phyloP scores from a whole-genome alignment of 2,329 filamentous ascomycete species.

The Calonectria ilicicola region DNA sequence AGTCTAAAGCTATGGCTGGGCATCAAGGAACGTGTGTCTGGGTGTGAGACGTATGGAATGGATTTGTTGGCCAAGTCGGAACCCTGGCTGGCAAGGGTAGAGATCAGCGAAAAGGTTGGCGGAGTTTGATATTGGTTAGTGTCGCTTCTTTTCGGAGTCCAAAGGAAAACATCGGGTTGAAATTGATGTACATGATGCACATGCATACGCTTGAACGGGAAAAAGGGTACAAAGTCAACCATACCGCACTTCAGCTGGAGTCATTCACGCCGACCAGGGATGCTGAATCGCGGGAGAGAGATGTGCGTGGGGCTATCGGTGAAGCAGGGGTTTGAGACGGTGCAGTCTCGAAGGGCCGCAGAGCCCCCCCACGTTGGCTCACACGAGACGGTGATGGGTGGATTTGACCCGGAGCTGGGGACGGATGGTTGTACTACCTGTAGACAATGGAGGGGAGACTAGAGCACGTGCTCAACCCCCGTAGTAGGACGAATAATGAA shows the following conservation, averaged over 20 bases:
- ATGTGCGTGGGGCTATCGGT: conserved; percentile 26
- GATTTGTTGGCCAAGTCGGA: background rate
- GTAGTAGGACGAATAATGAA: conserved; percentile 32
- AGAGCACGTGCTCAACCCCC: conserved; percentile 40
- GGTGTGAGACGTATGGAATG: background rate
- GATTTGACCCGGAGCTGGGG: conserved; percentile 32
- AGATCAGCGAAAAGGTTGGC: background rate
- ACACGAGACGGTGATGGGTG: conserved; percentile 42
- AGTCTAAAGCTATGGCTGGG: conserved; percentile 16
- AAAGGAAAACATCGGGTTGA: conserved; percentile 20
- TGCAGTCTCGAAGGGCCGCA: conserved; percentile 31
- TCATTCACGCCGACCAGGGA: conserved; percentile 18
- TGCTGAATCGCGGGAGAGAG: conserved; percentile 35
- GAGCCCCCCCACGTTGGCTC: conserved; percentile 42
- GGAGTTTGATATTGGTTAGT: conserved; percentile 11
- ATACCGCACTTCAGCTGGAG: conserved; percentile 21
- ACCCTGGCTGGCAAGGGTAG: background rate
- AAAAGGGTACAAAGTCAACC: conserved; percentile 7
- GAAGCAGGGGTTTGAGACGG: conserved; percentile 27
- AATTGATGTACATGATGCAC: conserved; percentile 18
- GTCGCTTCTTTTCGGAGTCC: conserved; percentile 11
- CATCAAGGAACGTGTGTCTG: background rate
- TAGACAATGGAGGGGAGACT: conserved; percentile 15
- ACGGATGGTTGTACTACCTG: conserved; percentile 15
- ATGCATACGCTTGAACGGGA: conserved; percentile 1